Evolutionary conservation across 2,329 filamentous ascomycete species (phyloP), one percentile per base, ranked within the genome.

Genomic region (Fusarium praegraminearum): DNA sequence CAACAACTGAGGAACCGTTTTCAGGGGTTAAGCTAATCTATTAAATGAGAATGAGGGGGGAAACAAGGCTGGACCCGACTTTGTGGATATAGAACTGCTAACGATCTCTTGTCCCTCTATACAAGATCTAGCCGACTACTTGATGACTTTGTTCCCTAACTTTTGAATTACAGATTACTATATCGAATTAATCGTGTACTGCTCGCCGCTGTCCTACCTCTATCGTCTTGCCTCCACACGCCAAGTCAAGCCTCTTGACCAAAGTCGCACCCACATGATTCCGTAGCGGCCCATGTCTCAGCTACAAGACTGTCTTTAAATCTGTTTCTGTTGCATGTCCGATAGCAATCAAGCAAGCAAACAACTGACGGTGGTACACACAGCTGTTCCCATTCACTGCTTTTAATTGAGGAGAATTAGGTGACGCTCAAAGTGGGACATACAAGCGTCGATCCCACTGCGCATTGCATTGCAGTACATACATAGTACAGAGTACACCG

Each of bases 241-340:
- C 22, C 12, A 62, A 45, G 43, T 62, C 51, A 66, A 53, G 44
- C 33, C 56, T 62, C 62, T 43, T 41, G 51, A 44, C 35, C 49
- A 53, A 40, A 51, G 52, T 70, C 59, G 53, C 58, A 51, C 51
- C 57, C 58, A 67, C 63, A 45, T 47, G 32, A 49, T 16, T 38
- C 30, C 40, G 52, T 65, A 77, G 76, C 75, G 77, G 77, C 78
- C 78, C 77, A 81, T 82, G 81, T 81, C 79, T 82, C 77, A 74
- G 75, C 74, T 72, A 57, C 70, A 67, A 61, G 57, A 58, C 43
- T 51, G 22, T 59, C 43, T 74, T 47, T 73, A 60, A 75, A 75
- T 53, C 63, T 66, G 56, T 63, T 56, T 46, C 44, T 57, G 40
- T 55, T 57, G 41, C 44, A 54, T 60, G 11, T 33, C 45, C 43